Evolutionary conservation across 2,329 filamentous ascomycete species (phyloP).

Genomic region (Stachybotrys chlorohalonatus): DNA sequence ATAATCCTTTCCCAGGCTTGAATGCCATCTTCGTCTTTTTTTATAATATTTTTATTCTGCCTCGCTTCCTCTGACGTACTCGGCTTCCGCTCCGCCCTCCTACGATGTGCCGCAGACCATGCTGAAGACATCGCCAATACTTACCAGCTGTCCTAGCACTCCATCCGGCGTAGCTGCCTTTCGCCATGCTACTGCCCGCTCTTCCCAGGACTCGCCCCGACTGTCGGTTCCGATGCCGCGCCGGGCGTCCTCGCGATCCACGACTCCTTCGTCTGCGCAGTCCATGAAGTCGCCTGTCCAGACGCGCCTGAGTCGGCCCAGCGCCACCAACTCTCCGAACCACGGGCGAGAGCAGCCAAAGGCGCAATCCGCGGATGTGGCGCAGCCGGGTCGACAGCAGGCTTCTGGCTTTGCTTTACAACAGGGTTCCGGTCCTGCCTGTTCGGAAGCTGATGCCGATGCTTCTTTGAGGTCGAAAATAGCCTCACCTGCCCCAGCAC

Average conservation of each 20-base stretch:
- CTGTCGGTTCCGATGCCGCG: slow-evolving; percentile 14
- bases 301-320: slow-evolving; percentile 1
- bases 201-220: slow-evolving; percentile 15
- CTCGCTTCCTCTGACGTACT: slow-evolving; percentile 2
- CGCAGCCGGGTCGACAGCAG: background rate
- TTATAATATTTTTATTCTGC: background rate
- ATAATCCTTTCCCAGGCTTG: background rate
- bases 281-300: slow-evolving; percentile 12
- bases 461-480: background rate
- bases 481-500: slow-evolving; percentile 5
- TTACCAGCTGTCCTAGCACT: slow-evolving; percentile 41
- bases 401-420: background rate
- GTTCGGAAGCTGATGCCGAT: background rate
- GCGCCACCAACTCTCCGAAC: background rate
- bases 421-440: background rate
- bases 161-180: slow-evolving; percentile 34
- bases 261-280: slow-evolving; percentile 9
- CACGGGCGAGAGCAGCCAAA: background rate
- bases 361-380: background rate
- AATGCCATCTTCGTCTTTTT: background rate
- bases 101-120: slow-evolving; percentile 45
- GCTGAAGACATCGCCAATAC: slow-evolving; percentile 49
- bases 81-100: slow-evolving; percentile 10
- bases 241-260: slow-evolving; percentile 14
- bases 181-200: slow-evolving; percentile 18